Evolutionary conservation across 257 asterid species (phyloP).

Genomic region (Ophiorrhiza pumila): DNA sequence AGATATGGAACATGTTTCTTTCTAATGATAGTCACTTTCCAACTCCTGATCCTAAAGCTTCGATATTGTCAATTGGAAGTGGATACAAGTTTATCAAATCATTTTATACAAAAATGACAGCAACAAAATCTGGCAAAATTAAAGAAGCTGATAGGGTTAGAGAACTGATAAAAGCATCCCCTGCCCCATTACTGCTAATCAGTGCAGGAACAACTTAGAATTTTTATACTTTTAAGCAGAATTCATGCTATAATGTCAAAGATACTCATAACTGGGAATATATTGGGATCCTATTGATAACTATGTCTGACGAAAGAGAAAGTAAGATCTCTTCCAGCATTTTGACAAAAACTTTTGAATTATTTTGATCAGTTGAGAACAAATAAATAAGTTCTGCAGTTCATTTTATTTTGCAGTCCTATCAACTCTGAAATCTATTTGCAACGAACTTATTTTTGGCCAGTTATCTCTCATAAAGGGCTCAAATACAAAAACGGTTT

Average conservation of each 20-base stretch:
- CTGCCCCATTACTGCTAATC: background rate
- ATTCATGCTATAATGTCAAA: background rate
- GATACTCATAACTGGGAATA: background rate
- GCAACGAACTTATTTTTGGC: background rate
- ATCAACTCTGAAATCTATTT: background rate
- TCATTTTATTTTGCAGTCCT: background rate
- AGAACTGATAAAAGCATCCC: background rate
- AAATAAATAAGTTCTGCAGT: background rate
- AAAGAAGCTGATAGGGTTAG: background rate
- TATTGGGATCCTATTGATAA: background rate
- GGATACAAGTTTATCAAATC: background rate
- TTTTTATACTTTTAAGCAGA: background rate
- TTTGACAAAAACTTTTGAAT: background rate
- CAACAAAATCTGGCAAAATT: background rate
- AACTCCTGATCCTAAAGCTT: background rate
- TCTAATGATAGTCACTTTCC: background rate
- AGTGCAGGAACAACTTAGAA: too few relatives aligned
- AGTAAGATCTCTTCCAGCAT: background rate
- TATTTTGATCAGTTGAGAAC: background rate
- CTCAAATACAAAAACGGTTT: background rate
- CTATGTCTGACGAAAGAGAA: background rate
- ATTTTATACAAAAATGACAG: background rate
- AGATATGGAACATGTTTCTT: background rate
- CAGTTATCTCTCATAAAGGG: background rate
- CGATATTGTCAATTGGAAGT: background rate